Conservation (phyloP, 192 early-diverging fungal genomes). For the Coemansia erecta region DNA sequence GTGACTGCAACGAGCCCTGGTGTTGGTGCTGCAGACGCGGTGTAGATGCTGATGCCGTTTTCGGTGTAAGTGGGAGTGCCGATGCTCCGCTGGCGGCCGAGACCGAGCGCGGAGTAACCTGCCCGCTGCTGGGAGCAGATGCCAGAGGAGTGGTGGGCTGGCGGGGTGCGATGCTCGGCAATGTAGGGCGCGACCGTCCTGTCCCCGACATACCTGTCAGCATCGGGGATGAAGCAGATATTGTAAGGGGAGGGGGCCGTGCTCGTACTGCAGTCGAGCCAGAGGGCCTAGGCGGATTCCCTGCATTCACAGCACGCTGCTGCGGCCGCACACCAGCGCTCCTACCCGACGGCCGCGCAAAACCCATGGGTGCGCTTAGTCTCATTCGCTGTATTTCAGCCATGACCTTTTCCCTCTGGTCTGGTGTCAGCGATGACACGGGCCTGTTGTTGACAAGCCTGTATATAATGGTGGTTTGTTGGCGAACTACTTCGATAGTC, state of each 20-base stretch:
- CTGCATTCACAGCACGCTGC: neutral
- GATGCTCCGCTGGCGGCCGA: neutral
- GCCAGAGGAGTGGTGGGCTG: neutral
- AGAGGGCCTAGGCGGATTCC: no score
- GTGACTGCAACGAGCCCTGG: neutral
- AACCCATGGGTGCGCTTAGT: constrained; percentile 1
- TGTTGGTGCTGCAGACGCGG: neutral
- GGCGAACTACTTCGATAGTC: constrained; percentile 47
- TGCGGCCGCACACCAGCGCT: no score
- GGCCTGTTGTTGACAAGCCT: constrained; percentile 51
- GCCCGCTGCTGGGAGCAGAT: neutral
- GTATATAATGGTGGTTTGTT: constrained; percentile 46
- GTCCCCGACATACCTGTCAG: neutral
- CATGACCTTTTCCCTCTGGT: constrained; percentile 49
- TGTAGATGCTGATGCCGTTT: neutral
- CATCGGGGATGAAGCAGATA: neutral
- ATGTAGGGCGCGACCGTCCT: constrained; percentile 8
- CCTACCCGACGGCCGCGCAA: neutral
- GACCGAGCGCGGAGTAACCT: constrained; percentile 1
- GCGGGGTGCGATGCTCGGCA: constrained; percentile 30
- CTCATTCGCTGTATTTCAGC: constrained; percentile 45
- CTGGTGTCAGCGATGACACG: constrained; percentile 44
- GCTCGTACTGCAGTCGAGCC: neutral
- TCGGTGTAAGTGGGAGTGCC: neutral
- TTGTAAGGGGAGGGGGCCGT: neutral